A percentile compares a stretch with the other conserved stretches of the same genome.
These are phyloP conservation scores for Balakata baccata DNA, from an alignment of 345 rosid species.

Conservation along the genomic window DNA sequence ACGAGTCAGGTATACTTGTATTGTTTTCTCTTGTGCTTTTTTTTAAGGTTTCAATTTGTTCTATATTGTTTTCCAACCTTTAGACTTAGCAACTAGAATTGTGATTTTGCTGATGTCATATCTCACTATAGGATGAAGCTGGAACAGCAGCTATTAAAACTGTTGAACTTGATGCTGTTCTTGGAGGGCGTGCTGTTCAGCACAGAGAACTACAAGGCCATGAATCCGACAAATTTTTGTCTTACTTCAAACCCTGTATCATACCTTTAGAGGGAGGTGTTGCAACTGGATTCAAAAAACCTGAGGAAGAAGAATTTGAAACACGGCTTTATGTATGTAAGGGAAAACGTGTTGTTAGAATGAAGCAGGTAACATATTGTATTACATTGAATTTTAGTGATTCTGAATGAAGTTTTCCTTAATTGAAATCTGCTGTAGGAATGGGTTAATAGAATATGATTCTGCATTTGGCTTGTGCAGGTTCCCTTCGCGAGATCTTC, in stretches of 20 bases:
- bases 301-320: constrained; percentile 88
- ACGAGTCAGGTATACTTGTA: constrained; percentile 72
- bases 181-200: constrained; percentile 99
- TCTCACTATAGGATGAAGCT: constrained; percentile 76
- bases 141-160: constrained; percentile 98
- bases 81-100: constrained; percentile 8
- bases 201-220: constrained; percentile 96
- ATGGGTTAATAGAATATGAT: constrained; percentile 21
- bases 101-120: constrained; percentile 16
- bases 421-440: constrained; percentile 10
- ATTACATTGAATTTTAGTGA: constrained; percentile 9
- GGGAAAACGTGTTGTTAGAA: constrained; percentile 83
- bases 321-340: constrained; percentile 76
- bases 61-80: constrained; percentile 10
- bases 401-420: constrained; percentile 4
- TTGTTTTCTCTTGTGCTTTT: constrained; percentile 7
- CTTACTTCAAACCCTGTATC: constrained; percentile 95
- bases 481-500: constrained; percentile 94
- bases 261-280: constrained; percentile 96
- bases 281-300: constrained; percentile 84
- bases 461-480: constrained; percentile 42
- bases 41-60: background rate
- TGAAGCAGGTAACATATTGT: constrained; percentile 75
- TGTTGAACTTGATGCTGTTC: constrained; percentile 88
- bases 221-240: constrained; percentile 95